Base-by-base conservation (phyloP, 805 yeast species). In the Cyberlindnera xylosilytica region DNA sequence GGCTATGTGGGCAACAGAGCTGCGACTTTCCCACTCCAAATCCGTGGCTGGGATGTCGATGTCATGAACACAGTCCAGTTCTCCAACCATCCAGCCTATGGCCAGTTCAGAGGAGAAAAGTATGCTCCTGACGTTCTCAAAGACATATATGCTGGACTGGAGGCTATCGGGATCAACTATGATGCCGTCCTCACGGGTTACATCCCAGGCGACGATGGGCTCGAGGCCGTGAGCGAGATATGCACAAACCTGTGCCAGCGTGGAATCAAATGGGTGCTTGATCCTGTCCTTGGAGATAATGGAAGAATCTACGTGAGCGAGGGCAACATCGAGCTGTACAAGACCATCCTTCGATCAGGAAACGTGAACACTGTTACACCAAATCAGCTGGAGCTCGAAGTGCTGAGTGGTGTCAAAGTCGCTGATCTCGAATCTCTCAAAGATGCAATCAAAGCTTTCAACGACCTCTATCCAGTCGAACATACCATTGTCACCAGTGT, bases 1-100 rank as follows among this genome's bases (percentile, higher is more conserved):
- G 99, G 99, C 3, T 84, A 87, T 56, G 99, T 93, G 2, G 99
- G 99, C 1, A 89, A 89, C 61, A 76, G 81, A 44, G 96, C 97
- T 0, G 87, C 93, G 1, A 85, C 91, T 2, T 86, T 93, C 58
- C 97, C 98, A 0, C 65, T 91, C 18, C 97, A 91, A 58, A 68
- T 79, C 32, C 70, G 78, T 34, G 95, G 93, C 0, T 91, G 97
- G 97, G 91, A 93, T 58, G 96, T 90, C 9, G 97, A 91, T 60
- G 80, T 80, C 18, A 70, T 93, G 41, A 87, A 91, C 63, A 87
- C 96, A 1, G 95, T 90, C 17, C 86, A 87, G 56, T 81, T 82
- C 53, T 87, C 96, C 2, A 89, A 91, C 54, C 97, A 91, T 64
- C 91, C 97, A 2, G 98, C 96, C 1, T 88, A 88, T 62, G 87